A percentile compares a stretch with the other conserved stretches of the same genome.
Conservation (phyloP, 176 grass and related monocot genomes). For the Alopecurus myosuroides region DNA sequence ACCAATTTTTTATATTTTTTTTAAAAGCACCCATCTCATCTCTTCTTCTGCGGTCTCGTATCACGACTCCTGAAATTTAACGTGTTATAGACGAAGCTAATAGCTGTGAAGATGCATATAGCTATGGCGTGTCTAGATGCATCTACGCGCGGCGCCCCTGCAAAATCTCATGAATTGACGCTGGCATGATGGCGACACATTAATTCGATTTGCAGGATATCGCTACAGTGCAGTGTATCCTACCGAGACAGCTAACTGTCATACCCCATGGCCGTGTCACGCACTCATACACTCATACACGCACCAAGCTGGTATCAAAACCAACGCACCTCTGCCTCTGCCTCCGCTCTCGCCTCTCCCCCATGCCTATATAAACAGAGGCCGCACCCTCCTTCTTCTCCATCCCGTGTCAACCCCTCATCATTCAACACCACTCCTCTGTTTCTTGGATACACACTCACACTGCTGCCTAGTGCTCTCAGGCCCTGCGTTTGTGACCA, state of each 20-base stretch:
- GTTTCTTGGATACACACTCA: neutral
- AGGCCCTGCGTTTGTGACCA: neutral
- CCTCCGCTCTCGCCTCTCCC: neutral
- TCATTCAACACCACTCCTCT: neutral
- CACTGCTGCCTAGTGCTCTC: neutral
- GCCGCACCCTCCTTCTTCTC: neutral
- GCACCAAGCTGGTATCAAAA: neutral
- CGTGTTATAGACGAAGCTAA: neutral
- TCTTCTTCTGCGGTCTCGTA: neutral
- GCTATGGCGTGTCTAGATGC: neutral
- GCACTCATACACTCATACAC: neutral
- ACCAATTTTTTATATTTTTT: too few relatives aligned
- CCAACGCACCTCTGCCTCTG: neutral
- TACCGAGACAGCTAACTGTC: neutral
- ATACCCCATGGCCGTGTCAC: neutral
- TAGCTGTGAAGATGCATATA: neutral
- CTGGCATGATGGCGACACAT: neutral
- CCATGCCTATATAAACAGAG: slow-evolving; percentile 36
- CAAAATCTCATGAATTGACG: neutral
- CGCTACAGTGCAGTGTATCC: slow-evolving; percentile 13
- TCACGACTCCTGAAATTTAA: neutral
- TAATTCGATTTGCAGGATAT: slow-evolving; percentile 9
- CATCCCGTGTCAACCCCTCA: neutral
- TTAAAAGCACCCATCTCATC: too few relatives aligned
- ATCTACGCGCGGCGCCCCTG: neutral